Evolutionary conservation across 495 filamentous ascomycete genomes (phyloP).

Genomic region (Cercophora samala): DNA sequence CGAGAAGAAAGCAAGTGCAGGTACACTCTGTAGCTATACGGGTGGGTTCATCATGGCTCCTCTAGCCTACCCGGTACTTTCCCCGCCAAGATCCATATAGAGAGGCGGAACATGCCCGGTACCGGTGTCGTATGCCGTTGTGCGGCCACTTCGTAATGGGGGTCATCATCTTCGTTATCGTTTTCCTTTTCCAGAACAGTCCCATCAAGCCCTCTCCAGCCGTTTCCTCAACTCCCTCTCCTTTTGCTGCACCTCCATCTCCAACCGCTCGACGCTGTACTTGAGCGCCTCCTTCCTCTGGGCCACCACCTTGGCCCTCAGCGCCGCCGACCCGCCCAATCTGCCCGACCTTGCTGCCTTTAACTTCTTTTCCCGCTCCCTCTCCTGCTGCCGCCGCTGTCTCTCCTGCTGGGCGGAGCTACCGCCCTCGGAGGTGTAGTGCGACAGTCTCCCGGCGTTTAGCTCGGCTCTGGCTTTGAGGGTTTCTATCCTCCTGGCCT

Average conservation of each 20-base stretch:
- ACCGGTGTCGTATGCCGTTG: too few relatives aligned
- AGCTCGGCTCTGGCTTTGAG: conserved; percentile 47
- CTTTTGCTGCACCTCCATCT: conserved; percentile 50
- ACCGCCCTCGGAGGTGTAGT: conserved; percentile 7
- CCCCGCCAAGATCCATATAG: too few relatives aligned
- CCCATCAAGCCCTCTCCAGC: conserved; percentile 33
- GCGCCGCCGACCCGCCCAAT: conserved; percentile 34
- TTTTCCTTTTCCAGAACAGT: background rate
- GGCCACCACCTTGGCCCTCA: conserved; percentile 38
- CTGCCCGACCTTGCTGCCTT: background rate
- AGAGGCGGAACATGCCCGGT: too few relatives aligned
- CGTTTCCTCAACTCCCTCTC: conserved; percentile 48
- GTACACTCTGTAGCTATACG: too few relatives aligned
- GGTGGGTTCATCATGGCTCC: too few relatives aligned
- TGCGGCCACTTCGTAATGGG: too few relatives aligned
- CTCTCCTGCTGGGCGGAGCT: background rate
- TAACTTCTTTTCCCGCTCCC: conserved; percentile 4
- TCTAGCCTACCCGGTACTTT: background rate
- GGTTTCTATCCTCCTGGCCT: conserved; percentile 46
- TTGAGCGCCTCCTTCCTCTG: conserved; percentile 45
- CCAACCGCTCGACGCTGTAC: conserved; percentile 49
- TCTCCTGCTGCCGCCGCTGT: background rate
- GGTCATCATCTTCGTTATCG: too few relatives aligned
- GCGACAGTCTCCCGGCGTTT: conserved; percentile 43
- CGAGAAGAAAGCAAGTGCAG: too few relatives aligned